Evolutionary conservation across 139 green algal genomes (phyloP).

Genomic region (Picochlorum sp.): DNA sequence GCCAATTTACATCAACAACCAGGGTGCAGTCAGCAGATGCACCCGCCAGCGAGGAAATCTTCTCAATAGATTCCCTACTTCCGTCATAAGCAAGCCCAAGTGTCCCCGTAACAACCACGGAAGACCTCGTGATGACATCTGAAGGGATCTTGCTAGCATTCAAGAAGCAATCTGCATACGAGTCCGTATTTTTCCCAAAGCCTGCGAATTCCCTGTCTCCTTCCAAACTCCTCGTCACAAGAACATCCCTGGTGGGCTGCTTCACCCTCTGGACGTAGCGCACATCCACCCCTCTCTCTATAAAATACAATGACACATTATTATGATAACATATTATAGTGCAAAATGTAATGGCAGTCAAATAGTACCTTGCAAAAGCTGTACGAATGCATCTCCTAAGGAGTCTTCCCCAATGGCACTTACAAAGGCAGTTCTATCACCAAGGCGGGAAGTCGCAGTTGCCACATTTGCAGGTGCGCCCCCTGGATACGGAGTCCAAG

Average conservation of each 20-base stretch:
- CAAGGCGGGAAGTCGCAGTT: conserved; percentile 47
- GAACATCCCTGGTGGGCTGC: conserved; percentile 74
- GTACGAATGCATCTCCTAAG: conserved; percentile 53
- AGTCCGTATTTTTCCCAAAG: conserved; percentile 55
- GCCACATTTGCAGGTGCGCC: conserved; percentile 78
- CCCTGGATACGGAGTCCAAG: conserved; percentile 75
- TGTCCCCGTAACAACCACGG: conserved; percentile 70
- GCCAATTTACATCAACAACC: conserved; percentile 87
- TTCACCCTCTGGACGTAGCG: conserved; percentile 39
- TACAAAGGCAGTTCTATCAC: conserved; percentile 47
- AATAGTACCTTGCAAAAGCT: conserved; percentile 38
- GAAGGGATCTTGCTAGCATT: conserved; percentile 47
- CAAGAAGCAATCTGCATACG: conserved; percentile 73
- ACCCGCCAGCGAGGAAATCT: conserved; percentile 36
- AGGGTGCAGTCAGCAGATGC: conserved; percentile 23
- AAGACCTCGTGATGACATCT: conserved; percentile 48
- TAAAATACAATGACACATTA: conserved; percentile 20
- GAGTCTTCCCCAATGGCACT: conserved; percentile 66
- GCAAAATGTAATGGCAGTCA: not conserved
- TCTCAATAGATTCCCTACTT: conserved; percentile 45
- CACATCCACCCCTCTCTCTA: conserved; percentile 51
- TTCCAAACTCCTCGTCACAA: conserved; percentile 50
- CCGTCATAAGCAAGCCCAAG: conserved; percentile 63
- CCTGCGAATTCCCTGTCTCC: conserved; percentile 76
- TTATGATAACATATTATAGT: not conserved